Base-by-base conservation (phyloP, 805 yeast species). In the Hanseniaspora clermontiae region DNA sequence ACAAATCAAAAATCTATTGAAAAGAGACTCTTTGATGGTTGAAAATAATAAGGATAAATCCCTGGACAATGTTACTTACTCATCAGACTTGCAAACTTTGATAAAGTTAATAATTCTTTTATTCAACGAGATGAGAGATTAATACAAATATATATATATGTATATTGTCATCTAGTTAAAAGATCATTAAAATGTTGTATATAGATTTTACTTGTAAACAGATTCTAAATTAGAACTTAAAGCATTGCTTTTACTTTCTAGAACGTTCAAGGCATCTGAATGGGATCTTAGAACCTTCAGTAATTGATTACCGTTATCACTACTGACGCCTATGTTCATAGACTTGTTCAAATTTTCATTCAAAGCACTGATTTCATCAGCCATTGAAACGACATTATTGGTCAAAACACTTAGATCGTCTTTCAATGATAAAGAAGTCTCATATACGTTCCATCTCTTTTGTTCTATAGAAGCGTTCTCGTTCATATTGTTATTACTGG, bases 371-470 rank as follows among this genome's bases (percentile, higher is more conserved):
- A 89, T 84, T 68, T 89, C 96, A 27, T 78, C 77, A 48, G 89
- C 86, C 65, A 89, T 74, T 0, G 89, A 77, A 1, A 86, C 72
- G 63, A 89, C 77, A 65, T 87, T 89, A 37, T 79, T 75, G 9
- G 95, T 95, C 65, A 93, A 74, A 12, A 78, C 72, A 61, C 84
- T 95, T 59, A 93, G 72, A 65, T 84, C 86, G 62, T 83, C 89
- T 66, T 87, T 95, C 60, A 93, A 73, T 43, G 81, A 74, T 65
- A 89, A 95, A 0, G 97, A 97, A 36, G 89, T 78, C 60, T 78
- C 81, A 68, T 91, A 93, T 0, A 96, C 95, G 61, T 84, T 84
- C 65, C 84, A 91, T 66, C 98, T 81, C 65, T 88, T 86, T 67
- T 84, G 86, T 20, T 53, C 57, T 20, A 46, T 31, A 15, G 42